Base-by-base conservation (phyloP, 2,329 filamentous ascomycete genomes). In the Pseudogymnoascus sp. region DNA sequence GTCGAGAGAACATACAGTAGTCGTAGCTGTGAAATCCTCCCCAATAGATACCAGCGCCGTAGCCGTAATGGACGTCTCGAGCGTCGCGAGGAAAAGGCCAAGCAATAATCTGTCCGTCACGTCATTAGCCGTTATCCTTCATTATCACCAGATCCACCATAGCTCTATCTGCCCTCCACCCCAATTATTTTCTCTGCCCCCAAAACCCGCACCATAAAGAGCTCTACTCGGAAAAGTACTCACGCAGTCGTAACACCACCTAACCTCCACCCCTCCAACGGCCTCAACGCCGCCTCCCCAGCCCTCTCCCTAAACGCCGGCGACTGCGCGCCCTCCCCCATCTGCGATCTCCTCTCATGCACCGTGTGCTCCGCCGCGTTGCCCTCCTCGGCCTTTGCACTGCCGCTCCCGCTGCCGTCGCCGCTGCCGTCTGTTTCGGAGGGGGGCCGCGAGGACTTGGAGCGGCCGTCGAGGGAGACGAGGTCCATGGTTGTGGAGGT, bases 51-150 rank as follows among this genome's bases (percentile, higher is more conserved):
- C 82, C 3, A 87, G 71, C 59, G 81, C 81, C 17, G 83, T 86
- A 1, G 84, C 83, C 1, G 87, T 80, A 44, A 87, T 86, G 3
- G 83, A 83, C 1, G 80, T 79, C 70, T 86, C 83, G n/a, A 85
- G 71, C 67, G 85, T 79, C n/a, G 84, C 81, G 46, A 87, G 76
- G 62, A 85, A 83, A 1, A 87, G 75, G 9, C 83, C 83, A 13
- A 80, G 72, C 19, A 75, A 78, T 9, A 83, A 72, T 15, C 81
- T 84, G 35, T 26, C 21, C 21, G 42, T 46, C 42, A 50, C 42
- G 42, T 50, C 42, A 50, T 50, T 6, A 50, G 42, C 42, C 42
- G 42, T 50, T 50, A 50, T 50, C 42, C 42, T 29, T 50, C 42
- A 50, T 11, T 50, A 50, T 50, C 42, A 50, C 19, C 42, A 50